Evolutionary conservation across 2,329 filamentous ascomycete genomes (phyloP), one percentile per base, ranked within the genome.

Genomic region (Claviceps digitariae): DNA sequence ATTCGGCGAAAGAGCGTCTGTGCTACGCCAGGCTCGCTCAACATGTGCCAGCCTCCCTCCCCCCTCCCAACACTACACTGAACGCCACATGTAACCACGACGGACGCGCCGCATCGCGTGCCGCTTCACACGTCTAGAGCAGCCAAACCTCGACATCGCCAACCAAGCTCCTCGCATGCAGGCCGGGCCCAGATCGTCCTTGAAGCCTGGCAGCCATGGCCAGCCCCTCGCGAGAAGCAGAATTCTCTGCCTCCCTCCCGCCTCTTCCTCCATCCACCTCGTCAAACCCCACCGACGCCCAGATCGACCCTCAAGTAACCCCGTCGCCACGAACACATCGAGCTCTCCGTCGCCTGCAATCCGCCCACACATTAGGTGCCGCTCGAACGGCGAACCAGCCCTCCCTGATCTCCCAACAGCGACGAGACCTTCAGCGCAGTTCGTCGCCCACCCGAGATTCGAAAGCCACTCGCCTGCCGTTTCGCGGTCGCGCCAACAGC

Each of bases 311-410:
- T 52, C 73, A 78, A 61, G 66, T 75, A 48, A 76, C 81, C 56
- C 74, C 79, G 25, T 83, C 82, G 29, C 82, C 83, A 45, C 77
- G 81, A 57, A 81, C 81, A 27, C 79, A 83, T 64, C 80, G 85
- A 61, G 77, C 79, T 48, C 74, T 90, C 56, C 80, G 86, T 60
- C 84, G 84, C 64, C 79, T 88, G 31, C 84, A 89, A 67, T 90
- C 86, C 34, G 85, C 87, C 50, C 85, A 89, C 71, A 74, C 78
- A 67, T 69, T 88, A 52, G 80, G 81, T 64, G 64, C 81, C 57
- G 76, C 57, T 21, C 57, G 78, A 60, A 70, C 72, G 53, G 63
- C 71, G 52, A 70, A 66, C 57, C 71, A 72, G 55, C 72, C 77
- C 25, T 79, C 79, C 0, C 72, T 84, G 57, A 81, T 83, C 60